Evolutionary conservation across 1,284 basidiomycete species (phyloP).

Genomic region (Cryptococcus jaspeensis): DNA sequence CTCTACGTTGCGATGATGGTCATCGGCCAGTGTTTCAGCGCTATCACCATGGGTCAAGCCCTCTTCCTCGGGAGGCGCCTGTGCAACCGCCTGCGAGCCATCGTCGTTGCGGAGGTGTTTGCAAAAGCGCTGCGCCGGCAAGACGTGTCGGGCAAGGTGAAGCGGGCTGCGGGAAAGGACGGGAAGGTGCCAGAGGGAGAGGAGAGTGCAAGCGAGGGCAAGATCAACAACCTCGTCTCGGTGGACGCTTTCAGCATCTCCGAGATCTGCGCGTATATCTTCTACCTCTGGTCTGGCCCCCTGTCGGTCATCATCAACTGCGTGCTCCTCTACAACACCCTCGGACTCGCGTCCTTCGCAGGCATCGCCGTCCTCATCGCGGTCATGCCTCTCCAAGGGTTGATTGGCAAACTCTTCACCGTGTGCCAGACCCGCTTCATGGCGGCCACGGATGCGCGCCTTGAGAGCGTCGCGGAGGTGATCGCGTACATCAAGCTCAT

Average conservation of each 20-base stretch:
- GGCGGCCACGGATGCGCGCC: conserved; percentile 56
- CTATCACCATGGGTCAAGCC: conserved; percentile 50
- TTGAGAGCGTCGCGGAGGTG: conserved; percentile 58
- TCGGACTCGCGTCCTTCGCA: conserved; percentile 52
- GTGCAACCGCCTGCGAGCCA: conserved; percentile 53
- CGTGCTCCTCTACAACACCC: conserved; percentile 52
- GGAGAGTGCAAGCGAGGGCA: conserved; percentile 53
- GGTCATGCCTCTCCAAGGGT: conserved; percentile 50
- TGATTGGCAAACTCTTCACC: conserved; percentile 52
- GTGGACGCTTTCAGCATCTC: conserved; percentile 56
- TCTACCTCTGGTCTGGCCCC: conserved; percentile 48
- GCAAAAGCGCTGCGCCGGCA: conserved; percentile 57
- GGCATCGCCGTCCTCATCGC: conserved; percentile 50
- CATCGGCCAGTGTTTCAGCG: conserved; percentile 51
- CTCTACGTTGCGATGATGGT: conserved; percentile 56
- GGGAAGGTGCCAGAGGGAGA: conserved; percentile 21
- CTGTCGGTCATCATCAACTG: conserved; percentile 53
- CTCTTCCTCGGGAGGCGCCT: conserved; percentile 55
- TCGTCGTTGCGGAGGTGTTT: conserved; percentile 58
- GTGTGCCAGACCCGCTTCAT: conserved; percentile 53
- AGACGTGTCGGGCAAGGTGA: conserved; percentile 50
- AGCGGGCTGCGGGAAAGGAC: conserved; percentile 26
- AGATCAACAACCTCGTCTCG: conserved; percentile 58
- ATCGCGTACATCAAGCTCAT: conserved; percentile 56
- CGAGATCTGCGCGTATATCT: conserved; percentile 49